These are phyloP conservation scores for Sanghuangporus baumii DNA, from an alignment of 1,284 basidiomycete genomes.

Conservation along the genomic window DNA sequence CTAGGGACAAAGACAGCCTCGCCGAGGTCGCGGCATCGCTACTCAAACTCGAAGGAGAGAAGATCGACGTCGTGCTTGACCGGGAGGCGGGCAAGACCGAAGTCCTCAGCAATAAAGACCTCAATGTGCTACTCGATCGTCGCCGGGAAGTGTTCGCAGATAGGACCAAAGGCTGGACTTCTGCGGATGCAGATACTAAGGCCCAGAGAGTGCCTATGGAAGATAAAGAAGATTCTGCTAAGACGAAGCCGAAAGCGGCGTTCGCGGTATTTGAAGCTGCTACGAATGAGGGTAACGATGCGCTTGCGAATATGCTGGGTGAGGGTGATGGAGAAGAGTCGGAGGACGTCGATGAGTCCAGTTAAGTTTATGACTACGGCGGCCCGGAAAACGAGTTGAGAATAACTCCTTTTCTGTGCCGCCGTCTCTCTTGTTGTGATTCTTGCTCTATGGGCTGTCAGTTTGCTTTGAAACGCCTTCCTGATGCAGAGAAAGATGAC, in stretches of 20 bases:
- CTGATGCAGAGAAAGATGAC: too few species aligned
- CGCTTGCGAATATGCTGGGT: constrained; percentile 65
- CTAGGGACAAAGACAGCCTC: constrained; percentile 50
- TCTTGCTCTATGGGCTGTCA: not conserved
- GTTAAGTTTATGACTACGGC: not conserved
- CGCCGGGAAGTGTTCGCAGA: constrained; percentile 73
- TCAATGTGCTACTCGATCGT: constrained; percentile 79
- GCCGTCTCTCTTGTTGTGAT: not conserved
- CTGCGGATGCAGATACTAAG: constrained; percentile 22
- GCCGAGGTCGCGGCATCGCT: constrained; percentile 81
- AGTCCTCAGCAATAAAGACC: constrained; percentile 77
- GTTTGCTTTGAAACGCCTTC: not conserved
- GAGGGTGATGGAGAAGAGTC: constrained; percentile 28
- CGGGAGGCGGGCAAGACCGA: constrained; percentile 61
- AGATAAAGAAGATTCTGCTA: constrained; percentile 26
- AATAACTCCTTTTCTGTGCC: not conserved
- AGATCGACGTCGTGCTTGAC: constrained; percentile 81
- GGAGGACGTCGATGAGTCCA: constrained; percentile 9
- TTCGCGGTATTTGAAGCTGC: constrained; percentile 84
- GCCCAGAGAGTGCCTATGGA: constrained; percentile 22
- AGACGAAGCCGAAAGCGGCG: constrained; percentile 39
- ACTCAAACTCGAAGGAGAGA: constrained; percentile 79
- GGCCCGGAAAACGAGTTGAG: not conserved
- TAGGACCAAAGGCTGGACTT: constrained; percentile 78
- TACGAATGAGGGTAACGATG: constrained; percentile 63